Evolutionary conservation across 2,329 filamentous ascomycete species (phyloP).

Genomic region (Nemania sp.): DNA sequence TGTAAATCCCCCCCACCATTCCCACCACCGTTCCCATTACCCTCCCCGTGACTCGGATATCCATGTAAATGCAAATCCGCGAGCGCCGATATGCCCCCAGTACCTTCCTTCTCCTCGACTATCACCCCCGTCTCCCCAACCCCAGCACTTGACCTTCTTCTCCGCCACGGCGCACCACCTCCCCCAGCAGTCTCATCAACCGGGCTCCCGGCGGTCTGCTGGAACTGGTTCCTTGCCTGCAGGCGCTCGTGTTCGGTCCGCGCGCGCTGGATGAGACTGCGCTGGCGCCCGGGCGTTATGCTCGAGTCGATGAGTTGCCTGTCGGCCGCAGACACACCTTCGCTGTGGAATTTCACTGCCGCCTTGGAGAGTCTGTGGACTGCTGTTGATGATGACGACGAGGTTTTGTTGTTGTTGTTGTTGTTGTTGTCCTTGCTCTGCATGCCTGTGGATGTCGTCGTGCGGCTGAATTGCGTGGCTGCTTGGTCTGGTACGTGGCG

Average conservation of each 20-base stretch:
- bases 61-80: constrained; percentile 21
- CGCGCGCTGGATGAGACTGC: constrained; percentile 42
- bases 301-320: constrained; percentile 33
- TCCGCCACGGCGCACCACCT: constrained; percentile 28
- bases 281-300: constrained; percentile 42
- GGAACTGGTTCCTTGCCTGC: constrained; percentile 50
- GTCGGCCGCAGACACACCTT: constrained; percentile 36
- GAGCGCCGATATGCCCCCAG: constrained; percentile 14
- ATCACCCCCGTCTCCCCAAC: constrained; percentile 22
- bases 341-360: constrained; percentile 47
- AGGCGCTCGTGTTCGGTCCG: constrained; percentile 45
- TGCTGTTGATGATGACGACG: no score
- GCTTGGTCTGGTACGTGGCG: constrained; percentile 58
- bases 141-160: constrained; percentile 6
- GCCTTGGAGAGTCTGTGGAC: constrained; percentile 48
- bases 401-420: no score
- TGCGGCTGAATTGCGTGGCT: constrained; percentile 57
- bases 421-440: constrained; percentile 41
- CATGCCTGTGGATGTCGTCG: constrained; percentile 51
- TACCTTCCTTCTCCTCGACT: constrained; percentile 26
- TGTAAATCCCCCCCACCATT: constrained; percentile 13
- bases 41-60: background rate
- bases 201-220: no score
- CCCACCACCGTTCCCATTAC: background rate
- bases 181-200: constrained; percentile 39